Evolutionary conservation across 257 asterid species (phyloP).

Genomic region (Nicotiana otophora): DNA sequence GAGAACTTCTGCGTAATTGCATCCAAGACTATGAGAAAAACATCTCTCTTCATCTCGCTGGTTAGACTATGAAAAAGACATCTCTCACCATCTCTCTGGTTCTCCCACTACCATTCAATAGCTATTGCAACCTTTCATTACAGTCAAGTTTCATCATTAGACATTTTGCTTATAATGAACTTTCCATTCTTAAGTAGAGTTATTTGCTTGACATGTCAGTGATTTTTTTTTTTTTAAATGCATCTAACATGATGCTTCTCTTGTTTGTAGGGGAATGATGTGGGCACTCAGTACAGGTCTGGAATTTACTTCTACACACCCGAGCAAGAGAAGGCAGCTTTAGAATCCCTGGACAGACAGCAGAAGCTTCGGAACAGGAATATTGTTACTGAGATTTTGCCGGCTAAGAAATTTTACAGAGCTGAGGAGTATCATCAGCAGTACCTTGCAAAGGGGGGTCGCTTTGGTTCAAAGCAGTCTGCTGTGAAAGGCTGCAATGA

Average conservation of each 20-base stretch:
- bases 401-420: slow-evolving; percentile 88
- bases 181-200: neutral
- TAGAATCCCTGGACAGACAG: slow-evolving; percentile 62
- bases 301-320: slow-evolving; percentile 84
- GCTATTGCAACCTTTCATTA: neutral
- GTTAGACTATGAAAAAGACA: neutral
- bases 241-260: neutral
- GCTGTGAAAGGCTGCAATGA: slow-evolving; percentile 81
- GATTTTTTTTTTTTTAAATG: neutral
- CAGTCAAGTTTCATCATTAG: neutral
- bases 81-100: neutral
- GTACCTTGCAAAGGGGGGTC: slow-evolving; percentile 85
- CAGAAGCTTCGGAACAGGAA: slow-evolving; percentile 59
- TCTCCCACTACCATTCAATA: neutral
- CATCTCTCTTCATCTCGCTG: neutral
- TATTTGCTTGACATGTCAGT: neutral
- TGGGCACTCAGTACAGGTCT: slow-evolving; percentile 85
- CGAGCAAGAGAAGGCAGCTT: slow-evolving; percentile 79
- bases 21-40: neutral
- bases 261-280: slow-evolving; percentile 71
- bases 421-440: slow-evolving; percentile 97
- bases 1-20: neutral
- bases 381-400: slow-evolving; percentile 72
- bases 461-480: slow-evolving; percentile 72
- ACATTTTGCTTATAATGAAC: neutral